Base-by-base conservation (phyloP, 1,284 basidiomycete genomes). In the Schizophyllum amplum region DNA sequence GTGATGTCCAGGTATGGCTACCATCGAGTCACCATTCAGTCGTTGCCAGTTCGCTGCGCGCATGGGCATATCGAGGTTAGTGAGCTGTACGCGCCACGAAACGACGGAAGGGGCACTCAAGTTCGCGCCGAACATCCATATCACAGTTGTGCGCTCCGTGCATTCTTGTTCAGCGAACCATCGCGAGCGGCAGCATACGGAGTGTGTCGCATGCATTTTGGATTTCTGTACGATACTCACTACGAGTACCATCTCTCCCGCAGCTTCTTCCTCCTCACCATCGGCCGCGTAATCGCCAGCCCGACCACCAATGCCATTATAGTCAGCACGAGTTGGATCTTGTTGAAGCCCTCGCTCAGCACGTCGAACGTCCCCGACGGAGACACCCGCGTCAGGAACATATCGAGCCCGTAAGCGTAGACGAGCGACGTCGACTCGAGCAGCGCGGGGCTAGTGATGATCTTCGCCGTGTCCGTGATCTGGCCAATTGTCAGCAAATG, bases 311-410 rank as follows among this genome's bases (percentile, higher is more conserved):
- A 71, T 0, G 81, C 92, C 0, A 74, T 72, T 15, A 97, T 82
- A 0, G 94, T 98, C 49, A 94, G 69, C 60, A 97, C 81, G 25
- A 99, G 78, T 71, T 99, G 96, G 0, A 76, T 75, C 76, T 98
- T 98, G 75, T 98, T 98, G 72, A 99, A 99, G 66, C 79, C 82
- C 71, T 92, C 84, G 67, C 82, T 91, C 13, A 97, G 80, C n/a
- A 96, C 84, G 67, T 99, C 96, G 66, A 99, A 99, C 24, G 92
- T 93, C 24, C 85, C 86, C 2, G 90, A 93, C 0, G 97, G 94
- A 46, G 91, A 82, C 4, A 93, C 79, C 15, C 92, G 81, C 5
- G 90, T 90, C 25, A 84, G 73, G 77, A 98, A 96, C 60, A 95
- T 75, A 71, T 98, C 96, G 15, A 94, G 77, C 4, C 94, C 94